Evolutionary conservation across 106 monocot genomes (phyloP).

Genomic region (Chionographis japonica): DNA sequence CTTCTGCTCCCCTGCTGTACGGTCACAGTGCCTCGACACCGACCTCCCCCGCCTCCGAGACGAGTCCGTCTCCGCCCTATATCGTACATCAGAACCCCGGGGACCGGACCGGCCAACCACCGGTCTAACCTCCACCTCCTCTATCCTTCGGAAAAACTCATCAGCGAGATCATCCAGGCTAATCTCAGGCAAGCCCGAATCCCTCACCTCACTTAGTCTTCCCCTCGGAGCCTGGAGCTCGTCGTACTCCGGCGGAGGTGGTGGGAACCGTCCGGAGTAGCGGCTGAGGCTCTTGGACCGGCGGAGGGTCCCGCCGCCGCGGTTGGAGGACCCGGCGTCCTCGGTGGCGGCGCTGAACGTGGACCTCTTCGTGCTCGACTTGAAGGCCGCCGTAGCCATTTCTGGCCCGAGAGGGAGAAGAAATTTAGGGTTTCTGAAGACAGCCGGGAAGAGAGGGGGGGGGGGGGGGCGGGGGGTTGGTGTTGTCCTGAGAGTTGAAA

Average conservation of each 20-base stretch:
- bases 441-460: too few relatives aligned
- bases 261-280: background rate
- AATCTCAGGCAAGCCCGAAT: background rate
- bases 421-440: background rate
- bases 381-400: constrained; percentile 1
- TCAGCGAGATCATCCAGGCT: constrained; percentile 1
- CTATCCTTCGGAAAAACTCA: background rate
- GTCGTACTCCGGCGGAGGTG: background rate
- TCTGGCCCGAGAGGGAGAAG: background rate
- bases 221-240: background rate
- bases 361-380: constrained; percentile 1
- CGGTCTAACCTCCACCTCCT: background rate
- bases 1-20: background rate
- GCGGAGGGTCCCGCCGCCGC: background rate
- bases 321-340: background rate
- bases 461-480: too few relatives aligned
- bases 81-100: background rate
- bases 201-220: background rate
- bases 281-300: background rate
- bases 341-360: background rate
- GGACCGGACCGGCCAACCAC: background rate
- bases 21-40: background rate
- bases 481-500: too few relatives aligned
- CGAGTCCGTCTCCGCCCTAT: background rate
- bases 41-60: constrained; percentile 2